A percentile compares a stretch with the other conserved stretches of the same genome.
These are phyloP conservation scores for Plantago coronopus DNA, from an alignment of 305 asterid species.

Conservation along the genomic window DNA sequence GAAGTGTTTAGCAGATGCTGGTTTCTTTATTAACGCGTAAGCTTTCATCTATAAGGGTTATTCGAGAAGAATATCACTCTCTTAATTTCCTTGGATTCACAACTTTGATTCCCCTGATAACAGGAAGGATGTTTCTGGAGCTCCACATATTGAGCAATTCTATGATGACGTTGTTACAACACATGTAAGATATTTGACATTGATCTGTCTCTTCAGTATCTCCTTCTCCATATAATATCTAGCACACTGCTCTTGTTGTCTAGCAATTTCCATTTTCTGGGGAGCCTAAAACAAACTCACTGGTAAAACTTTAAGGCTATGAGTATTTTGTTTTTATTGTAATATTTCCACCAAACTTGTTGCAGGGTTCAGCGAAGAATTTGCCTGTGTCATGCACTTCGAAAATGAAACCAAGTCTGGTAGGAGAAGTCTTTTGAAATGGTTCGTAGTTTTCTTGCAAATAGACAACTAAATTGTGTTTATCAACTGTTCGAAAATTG, in stretches of 20 bases:
- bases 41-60: background rate
- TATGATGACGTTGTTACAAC: conserved; percentile 48
- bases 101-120: background rate
- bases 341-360: too few relatives aligned
- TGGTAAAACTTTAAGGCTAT: too few relatives aligned
- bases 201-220: background rate
- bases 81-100: background rate
- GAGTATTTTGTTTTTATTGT: background rate
- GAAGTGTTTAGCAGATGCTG: conserved; percentile 43
- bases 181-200: conserved; percentile 36
- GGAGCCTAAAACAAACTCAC: background rate
- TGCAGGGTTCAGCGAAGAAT: conserved; percentile 25
- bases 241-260: too few relatives aligned
- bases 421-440: conserved; percentile 8
- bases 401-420: conserved; percentile 29
- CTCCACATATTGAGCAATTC: conserved; percentile 47
- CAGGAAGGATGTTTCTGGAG: conserved; percentile 71
- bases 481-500: too few relatives aligned
- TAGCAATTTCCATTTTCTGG: too few relatives aligned
- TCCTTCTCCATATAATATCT: too few relatives aligned
- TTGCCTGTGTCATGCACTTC: conserved; percentile 40
- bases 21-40: conserved; percentile 37
- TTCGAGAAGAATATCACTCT: background rate
- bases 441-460: background rate
- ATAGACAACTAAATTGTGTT: too few relatives aligned